Base-by-base conservation (phyloP, 306 rosid genomes). In the Trifolium subterraneum region DNA sequence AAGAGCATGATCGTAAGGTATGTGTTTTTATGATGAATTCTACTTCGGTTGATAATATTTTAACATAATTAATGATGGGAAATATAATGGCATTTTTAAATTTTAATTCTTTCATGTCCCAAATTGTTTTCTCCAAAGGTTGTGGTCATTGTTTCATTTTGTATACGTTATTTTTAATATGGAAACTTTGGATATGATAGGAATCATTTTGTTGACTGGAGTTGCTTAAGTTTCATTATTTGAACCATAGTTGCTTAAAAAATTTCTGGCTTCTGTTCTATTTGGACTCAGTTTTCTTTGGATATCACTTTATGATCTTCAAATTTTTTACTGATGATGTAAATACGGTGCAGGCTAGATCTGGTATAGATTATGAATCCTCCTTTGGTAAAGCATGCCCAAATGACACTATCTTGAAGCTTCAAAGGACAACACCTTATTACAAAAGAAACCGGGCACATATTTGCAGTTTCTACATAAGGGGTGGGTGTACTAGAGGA, bases 401-500 rank as follows among this genome's bases (percentile, higher is more conserved):
- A 78, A 90, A 83, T 77, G 98, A 93, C 79, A 93, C 98, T 54
- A 90, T 93, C 76, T 25, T 93, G 88, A 93, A 93, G 88, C 98
- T 93, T 75, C 98, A 93, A 79, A 88, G 97, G 84, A 90, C 98
- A 29, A 84, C 96, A 35, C 98, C 98, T 0, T 93, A 93, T 73
- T 90, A 93, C 86, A 89, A 90, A 82, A 89, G 98, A 85, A 93
- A 93, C 54, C 80, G 97, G 18, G 98, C 98, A 22, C 97, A 93
- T 74, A 81, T 90, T 74, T 90, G 98, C 85, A 93, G 98, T 85
- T 93, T 93, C 85, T 93, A 83, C 78, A 90, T 89, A 72, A 87
- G 98, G 86, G 98, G 98, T 27, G 98, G 89, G 74, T 93, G 98
- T 71, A 90, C 98, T 1, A 89, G 98, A 74, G 98, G 98, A 65